A percentile compares a stretch with the other conserved stretches of the same genome.
Conservation (phyloP, 2,329 filamentous ascomycete genomes). For the Zymoseptoria brevis region DNA sequence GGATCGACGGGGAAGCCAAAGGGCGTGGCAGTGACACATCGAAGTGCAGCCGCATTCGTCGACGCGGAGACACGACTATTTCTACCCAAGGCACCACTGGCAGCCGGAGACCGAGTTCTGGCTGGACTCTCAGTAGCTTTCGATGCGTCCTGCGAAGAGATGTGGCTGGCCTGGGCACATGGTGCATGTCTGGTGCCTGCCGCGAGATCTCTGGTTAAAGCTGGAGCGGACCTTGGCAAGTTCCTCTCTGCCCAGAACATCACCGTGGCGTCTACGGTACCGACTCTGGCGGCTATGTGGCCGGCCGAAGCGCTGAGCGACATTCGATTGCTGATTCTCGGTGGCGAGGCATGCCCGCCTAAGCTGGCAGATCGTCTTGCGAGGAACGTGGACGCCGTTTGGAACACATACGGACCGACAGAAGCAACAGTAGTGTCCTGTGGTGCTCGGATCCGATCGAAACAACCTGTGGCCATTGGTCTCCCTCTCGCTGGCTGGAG, state of each 20-base stretch:
- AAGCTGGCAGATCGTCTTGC: constrained; percentile 14
- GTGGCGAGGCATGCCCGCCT: constrained; percentile 18
- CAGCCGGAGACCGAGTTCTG: constrained; percentile 13
- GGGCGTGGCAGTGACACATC: constrained; percentile 1
- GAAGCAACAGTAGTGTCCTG: constrained; percentile 18
- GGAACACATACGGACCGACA: constrained; percentile 20
- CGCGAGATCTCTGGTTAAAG: constrained; percentile 15
- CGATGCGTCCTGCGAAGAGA: constrained; percentile 22
- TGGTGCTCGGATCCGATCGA: constrained; percentile 16
- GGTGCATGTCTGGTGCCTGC: constrained; percentile 18
- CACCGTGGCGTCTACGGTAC: constrained; percentile 17
- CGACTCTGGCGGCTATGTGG: constrained; percentile 16
- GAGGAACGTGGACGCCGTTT: constrained; percentile 13
- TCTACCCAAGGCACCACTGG: constrained; percentile 6
- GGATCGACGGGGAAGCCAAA: neutral
- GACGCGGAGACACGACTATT: constrained; percentile 1
- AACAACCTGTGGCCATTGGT: constrained; percentile 17
- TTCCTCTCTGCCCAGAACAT: constrained; percentile 14
- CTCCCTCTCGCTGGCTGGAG: constrained; percentile 10
- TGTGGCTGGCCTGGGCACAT: constrained; percentile 20
- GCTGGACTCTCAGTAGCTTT: constrained; percentile 20
- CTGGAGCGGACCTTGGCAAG: constrained; percentile 11
- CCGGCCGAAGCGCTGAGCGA: constrained; percentile 8
- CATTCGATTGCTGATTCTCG: constrained; percentile 17
- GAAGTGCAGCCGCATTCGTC: constrained; percentile 1